Conservation (phyloP, 805 yeast species). For the Yamadazyma ubonensis region DNA sequence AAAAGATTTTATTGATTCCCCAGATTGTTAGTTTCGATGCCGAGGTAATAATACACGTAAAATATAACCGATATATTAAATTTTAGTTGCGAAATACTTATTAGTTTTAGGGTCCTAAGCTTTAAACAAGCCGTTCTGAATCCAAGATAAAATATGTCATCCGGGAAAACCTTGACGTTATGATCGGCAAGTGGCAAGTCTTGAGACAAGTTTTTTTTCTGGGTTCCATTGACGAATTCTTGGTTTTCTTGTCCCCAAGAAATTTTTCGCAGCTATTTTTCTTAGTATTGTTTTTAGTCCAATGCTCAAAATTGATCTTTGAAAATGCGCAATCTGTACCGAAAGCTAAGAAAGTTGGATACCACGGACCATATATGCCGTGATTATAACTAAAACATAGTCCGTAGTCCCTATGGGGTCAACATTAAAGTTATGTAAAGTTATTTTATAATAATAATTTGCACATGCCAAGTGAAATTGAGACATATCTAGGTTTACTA, state of each 20-base stretch:
- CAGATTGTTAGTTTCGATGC: neutral
- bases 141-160: neutral
- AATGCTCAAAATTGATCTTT: slow-evolving; percentile 2
- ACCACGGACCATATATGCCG: neutral
- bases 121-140: neutral
- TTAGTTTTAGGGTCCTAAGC: neutral
- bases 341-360: neutral
- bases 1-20: neutral
- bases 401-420: too few species aligned
- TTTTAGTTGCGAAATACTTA: neutral
- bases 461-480: too few species aligned
- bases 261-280: slow-evolving; percentile 8
- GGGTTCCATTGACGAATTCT: slow-evolving; percentile 4
- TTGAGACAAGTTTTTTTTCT: neutral
- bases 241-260: slow-evolving; percentile 4
- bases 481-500: too few species aligned
- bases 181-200: neutral
- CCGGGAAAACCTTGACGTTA: neutral
- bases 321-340: neutral
- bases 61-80: neutral
- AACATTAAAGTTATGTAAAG: too few species aligned
- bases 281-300: neutral
- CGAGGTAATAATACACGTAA: neutral
- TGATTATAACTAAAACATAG: too few species aligned
- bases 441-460: too few species aligned